Evolutionary conservation across 2,329 filamentous ascomycete genomes (phyloP).

Genomic region (Aspergillus sp.): DNA sequence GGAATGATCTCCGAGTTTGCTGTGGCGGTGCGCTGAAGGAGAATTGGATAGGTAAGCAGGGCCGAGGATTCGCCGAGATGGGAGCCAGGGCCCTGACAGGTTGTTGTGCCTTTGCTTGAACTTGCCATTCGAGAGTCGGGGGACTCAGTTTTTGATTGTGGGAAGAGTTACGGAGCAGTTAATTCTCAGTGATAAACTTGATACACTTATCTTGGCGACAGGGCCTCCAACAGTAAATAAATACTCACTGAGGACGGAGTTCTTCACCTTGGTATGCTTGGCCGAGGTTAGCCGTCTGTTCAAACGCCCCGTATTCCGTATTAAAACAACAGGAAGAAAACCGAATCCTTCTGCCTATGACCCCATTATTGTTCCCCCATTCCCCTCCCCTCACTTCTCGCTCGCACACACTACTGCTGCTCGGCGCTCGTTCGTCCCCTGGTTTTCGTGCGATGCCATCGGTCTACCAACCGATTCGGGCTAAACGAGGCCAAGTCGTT

Average conservation of each 20-base stretch:
- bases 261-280: not conserved
- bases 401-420: not conserved
- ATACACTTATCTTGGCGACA: too few species aligned
- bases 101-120: not conserved
- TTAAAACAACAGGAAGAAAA: not conserved
- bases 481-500: constrained; percentile 2
- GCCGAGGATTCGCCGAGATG: not conserved
- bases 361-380: too few species aligned
- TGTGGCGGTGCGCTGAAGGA: not conserved
- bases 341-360: not conserved
- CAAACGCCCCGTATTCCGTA: not conserved
- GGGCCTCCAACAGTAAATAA: too few species aligned
- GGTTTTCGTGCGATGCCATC: constrained; percentile 3
- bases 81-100: not conserved
- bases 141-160: too few species aligned
- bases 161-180: not conserved
- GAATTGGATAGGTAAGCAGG: not conserved
- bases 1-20: not conserved
- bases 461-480: constrained; percentile 14
- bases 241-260: not conserved
- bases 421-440: not conserved
- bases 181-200: not conserved
- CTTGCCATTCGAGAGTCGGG: too few species aligned
- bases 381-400: not conserved
- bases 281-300: not conserved